Percentiles rank a stretch among this genome's conserved stretches.
phyloP scores from a whole-genome alignment of 2,329 filamentous ascomycete genomes.

The Daldinia eschscholtzii region DNA sequence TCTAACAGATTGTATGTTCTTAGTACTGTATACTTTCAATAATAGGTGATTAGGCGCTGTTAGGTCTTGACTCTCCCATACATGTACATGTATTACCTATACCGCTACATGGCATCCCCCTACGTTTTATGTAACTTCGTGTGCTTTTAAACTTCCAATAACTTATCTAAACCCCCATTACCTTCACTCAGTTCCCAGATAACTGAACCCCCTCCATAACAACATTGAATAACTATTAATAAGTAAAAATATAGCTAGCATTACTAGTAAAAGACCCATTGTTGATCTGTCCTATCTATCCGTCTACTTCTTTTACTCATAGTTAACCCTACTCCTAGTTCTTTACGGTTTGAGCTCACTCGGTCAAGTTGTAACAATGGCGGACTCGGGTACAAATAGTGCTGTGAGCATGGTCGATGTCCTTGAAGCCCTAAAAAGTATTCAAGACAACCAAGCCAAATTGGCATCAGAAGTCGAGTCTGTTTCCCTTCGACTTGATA shows the following conservation, averaged over 20 bases:
- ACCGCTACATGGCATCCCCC: slow-evolving; percentile 6
- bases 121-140: background rate
- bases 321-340: slow-evolving; percentile 4
- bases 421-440: slow-evolving; percentile 48
- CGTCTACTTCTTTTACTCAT: slow-evolving; percentile 2
- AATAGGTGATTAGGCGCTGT: slow-evolving; percentile 32
- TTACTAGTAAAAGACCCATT: background rate
- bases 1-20: slow-evolving; percentile 16
- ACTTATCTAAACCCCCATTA: slow-evolving; percentile 4
- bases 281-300: slow-evolving; percentile 48
- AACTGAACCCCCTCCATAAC: background rate
- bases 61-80: slow-evolving; percentile 13
- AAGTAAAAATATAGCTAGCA: background rate
- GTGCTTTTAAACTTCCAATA: background rate
- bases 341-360: slow-evolving; percentile 21
- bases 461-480: slow-evolving; percentile 49
- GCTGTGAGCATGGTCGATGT: slow-evolving; percentile 48
- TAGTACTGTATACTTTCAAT: slow-evolving; percentile 27
- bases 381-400: slow-evolving; percentile 41
- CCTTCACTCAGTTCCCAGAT: background rate
- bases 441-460: slow-evolving; percentile 50
- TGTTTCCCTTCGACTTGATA: slow-evolving; percentile 50
- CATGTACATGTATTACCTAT: too few relatives aligned
- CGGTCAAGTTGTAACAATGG: slow-evolving; percentile 43
- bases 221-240: background rate